Conservation (phyloP, 148 eudicot species). For the Selenicereus undatus region DNA sequence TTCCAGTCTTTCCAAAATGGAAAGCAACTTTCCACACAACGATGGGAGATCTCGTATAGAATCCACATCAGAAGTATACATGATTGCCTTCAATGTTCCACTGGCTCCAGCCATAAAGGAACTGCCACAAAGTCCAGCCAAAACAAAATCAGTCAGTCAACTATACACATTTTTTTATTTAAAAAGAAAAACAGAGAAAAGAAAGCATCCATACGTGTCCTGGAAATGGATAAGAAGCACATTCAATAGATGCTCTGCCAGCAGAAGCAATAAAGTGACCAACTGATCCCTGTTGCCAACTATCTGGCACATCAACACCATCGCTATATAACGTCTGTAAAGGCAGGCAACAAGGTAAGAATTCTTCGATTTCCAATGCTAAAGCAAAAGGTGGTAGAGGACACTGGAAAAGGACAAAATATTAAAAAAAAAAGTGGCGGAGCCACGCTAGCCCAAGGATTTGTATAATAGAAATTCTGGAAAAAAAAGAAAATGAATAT, state of each 20-base stretch:
- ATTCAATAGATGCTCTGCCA: constrained; percentile 79
- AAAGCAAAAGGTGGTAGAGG: neutral
- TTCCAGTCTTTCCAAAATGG: constrained; percentile 84
- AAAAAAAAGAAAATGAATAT: too few relatives aligned
- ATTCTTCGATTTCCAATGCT: neutral
- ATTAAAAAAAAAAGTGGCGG: too few relatives aligned
- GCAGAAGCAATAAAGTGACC: constrained; percentile 62
- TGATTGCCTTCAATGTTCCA: constrained; percentile 34
- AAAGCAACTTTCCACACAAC: constrained; percentile 58
- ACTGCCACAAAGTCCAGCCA: constrained; percentile 26
- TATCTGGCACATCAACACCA: constrained; percentile 90
- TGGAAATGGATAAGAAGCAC: constrained; percentile 84
- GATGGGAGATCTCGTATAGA: constrained; percentile 37
- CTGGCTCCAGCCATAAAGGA: constrained; percentile 32
- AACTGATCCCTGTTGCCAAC: constrained; percentile 80
- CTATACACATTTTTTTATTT: neutral
- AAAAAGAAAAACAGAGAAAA: neutral
- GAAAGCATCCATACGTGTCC: constrained; percentile 50
- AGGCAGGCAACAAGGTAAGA: constrained; percentile 3
- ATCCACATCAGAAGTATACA: constrained; percentile 40
- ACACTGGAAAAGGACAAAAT: neutral
- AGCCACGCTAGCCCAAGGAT: too few relatives aligned
- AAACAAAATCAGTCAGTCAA: constrained; percentile 1
- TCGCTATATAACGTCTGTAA: constrained; percentile 78
- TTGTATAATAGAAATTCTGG: too few relatives aligned